Conservation (phyloP, 768 basidiomycete genomes). For the Suillus tomentosus region DNA sequence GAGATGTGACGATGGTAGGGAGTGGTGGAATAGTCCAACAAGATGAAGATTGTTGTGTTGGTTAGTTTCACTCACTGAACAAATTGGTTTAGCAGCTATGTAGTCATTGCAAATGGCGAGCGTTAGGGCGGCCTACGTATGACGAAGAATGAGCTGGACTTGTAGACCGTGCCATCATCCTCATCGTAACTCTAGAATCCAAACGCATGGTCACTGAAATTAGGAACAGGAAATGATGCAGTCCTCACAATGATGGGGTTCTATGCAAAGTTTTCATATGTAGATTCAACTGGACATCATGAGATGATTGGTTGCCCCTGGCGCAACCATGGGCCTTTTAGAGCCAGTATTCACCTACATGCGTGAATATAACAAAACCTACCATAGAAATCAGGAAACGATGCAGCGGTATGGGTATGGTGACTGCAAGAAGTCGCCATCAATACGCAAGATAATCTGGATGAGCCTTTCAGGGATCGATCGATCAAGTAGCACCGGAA, state of each 20-base stretch:
- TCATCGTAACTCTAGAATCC: neutral
- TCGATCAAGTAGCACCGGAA: neutral
- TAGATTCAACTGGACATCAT: neutral
- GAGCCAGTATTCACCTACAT: neutral
- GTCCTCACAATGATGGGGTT: neutral
- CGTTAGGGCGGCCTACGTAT: neutral
- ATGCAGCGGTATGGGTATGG: neutral
- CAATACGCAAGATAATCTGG: neutral
- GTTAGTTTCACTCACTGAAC: neutral
- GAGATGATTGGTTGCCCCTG: neutral
- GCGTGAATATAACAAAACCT: neutral
- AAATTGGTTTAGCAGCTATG: neutral
- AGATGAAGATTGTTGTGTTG: neutral
- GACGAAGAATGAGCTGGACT: neutral
- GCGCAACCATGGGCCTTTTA: neutral
- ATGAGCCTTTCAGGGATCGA: neutral
- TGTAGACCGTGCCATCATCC: neutral
- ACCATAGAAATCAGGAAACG: neutral
- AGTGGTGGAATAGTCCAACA: neutral
- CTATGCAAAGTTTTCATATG: neutral
- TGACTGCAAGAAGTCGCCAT: no score
- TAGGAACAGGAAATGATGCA: neutral
- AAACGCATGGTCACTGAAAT: neutral
- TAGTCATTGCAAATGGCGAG: no score
- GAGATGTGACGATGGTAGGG: neutral